Evolutionary conservation across 1,139 yeast species (phyloP).

Genomic region (Magnusiomyces magnusii): DNA sequence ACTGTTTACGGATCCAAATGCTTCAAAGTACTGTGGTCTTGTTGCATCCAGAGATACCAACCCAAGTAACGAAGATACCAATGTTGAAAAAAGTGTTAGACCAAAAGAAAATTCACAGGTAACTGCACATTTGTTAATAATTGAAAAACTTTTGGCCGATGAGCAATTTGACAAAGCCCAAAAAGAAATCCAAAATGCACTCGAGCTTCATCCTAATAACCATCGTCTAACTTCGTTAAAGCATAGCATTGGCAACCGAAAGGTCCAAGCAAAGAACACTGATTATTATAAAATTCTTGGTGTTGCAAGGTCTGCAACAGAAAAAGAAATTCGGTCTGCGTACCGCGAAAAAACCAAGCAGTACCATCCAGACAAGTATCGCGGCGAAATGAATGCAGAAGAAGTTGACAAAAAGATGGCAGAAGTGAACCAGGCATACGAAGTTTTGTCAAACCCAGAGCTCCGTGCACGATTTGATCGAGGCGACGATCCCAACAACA

Average conservation of each 20-base stretch:
- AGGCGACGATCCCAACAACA: constrained; percentile 52
- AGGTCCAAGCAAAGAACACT: constrained; percentile 46
- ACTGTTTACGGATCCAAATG: constrained; percentile 27
- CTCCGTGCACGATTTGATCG: constrained; percentile 57
- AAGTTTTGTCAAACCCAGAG: constrained; percentile 63
- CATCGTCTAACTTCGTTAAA: constrained; percentile 43
- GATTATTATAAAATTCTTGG: constrained; percentile 82
- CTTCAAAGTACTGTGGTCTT: constrained; percentile 35
- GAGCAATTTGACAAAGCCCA: constrained; percentile 43
- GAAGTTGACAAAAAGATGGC: constrained; percentile 82
- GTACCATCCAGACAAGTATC: constrained; percentile 88
- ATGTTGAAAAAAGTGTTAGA: background rate
- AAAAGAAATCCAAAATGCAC: constrained; percentile 37
- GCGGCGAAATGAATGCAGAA: constrained; percentile 58
- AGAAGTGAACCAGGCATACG: constrained; percentile 89
- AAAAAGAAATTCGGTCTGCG: constrained; percentile 69
- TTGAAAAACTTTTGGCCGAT: constrained; percentile 38
- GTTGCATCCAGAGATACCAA: constrained; percentile 26
- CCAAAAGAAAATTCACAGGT: background rate
- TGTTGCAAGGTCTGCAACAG: constrained; percentile 58
- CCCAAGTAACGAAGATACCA: background rate
- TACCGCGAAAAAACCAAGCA: constrained; percentile 70
- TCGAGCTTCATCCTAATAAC: constrained; percentile 38
- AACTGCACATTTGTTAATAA: constrained; percentile 34
- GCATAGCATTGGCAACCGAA: constrained; percentile 46